These are phyloP conservation scores for Seminavis robusta DNA, from an alignment of 108 stramenopile species.

Conservation along the genomic window DNA sequence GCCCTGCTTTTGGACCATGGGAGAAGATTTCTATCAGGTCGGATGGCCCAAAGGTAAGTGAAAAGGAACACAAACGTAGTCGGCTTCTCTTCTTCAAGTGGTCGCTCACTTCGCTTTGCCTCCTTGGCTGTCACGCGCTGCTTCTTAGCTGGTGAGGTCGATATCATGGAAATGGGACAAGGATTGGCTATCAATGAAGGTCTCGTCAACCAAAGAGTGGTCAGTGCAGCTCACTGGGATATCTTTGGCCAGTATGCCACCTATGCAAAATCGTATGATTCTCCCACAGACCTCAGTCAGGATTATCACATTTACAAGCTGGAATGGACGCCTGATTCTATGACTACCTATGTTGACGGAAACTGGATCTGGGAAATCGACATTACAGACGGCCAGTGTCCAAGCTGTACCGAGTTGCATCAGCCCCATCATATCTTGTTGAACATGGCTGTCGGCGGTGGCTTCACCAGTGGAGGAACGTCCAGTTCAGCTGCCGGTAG, in stretches of 20 bases:
- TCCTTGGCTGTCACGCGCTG: too few relatives aligned
- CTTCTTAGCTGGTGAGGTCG: too few relatives aligned
- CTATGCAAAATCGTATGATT: conserved; percentile 4
- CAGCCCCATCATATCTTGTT: conserved; percentile 6
- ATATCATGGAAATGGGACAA: conserved; percentile 32
- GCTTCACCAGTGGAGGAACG: conserved; percentile 2
- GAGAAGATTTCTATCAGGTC: conserved; percentile 25
- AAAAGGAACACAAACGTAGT: too few relatives aligned
- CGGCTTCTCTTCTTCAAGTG: too few relatives aligned
- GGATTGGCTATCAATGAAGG: conserved; percentile 1
- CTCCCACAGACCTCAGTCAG: conserved; percentile 5
- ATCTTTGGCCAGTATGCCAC: conserved; percentile 5
- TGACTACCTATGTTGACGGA: conserved; percentile 15
- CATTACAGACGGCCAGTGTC: conserved; percentile 5
- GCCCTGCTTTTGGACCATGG: conserved; percentile 51
- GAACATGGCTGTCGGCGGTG: conserved; percentile 18
- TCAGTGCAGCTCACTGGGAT: conserved; percentile 19
- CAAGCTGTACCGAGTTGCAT: conserved; percentile 13
- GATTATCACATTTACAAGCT: conserved; percentile 9
- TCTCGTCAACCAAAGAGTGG: conserved; percentile 4
- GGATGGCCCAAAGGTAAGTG: conserved; percentile 31
- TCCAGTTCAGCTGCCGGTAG: neutral
- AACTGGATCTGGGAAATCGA: conserved; percentile 11
- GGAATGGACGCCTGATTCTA: conserved; percentile 11
- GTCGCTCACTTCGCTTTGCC: too few relatives aligned